Conservation (phyloP, 2,329 filamentous ascomycete species). For the Monilinia vaccinii-corymbosi region DNA sequence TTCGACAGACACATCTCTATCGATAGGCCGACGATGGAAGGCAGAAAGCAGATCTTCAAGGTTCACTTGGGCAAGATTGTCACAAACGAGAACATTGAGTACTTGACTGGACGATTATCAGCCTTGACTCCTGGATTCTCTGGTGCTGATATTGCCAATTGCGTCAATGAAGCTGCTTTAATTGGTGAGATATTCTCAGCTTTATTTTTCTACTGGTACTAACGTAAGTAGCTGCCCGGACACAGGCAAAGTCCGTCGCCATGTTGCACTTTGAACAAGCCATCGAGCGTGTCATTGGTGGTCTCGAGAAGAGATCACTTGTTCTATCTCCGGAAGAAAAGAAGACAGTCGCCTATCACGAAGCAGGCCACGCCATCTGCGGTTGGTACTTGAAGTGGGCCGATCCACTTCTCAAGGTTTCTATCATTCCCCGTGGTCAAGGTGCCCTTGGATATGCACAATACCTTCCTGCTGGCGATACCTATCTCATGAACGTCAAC, state of each 20-base stretch:
- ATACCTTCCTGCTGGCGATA: constrained; percentile 85
- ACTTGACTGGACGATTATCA: constrained; percentile 78
- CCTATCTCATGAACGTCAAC: constrained; percentile 89
- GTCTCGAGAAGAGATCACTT: constrained; percentile 93
- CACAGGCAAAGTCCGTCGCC: constrained; percentile 67
- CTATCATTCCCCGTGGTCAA: constrained; percentile 92
- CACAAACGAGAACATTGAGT: constrained; percentile 80
- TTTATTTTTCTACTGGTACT: constrained; percentile 4
- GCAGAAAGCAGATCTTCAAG: constrained; percentile 88
- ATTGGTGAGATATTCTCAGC: constrained; percentile 57
- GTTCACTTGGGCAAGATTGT: constrained; percentile 94
- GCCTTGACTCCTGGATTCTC: constrained; percentile 94
- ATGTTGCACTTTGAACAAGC: constrained; percentile 95
- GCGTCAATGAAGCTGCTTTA: constrained; percentile 92
- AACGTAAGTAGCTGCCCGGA: constrained; percentile 63
- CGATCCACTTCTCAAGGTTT: constrained; percentile 96
- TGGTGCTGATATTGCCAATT: constrained; percentile 96
- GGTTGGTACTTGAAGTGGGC: constrained; percentile 96
- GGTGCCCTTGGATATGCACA: constrained; percentile 93
- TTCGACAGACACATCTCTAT: constrained; percentile 97
- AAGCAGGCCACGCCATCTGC: constrained; percentile 96
- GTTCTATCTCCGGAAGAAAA: constrained; percentile 92
- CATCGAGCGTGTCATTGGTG: constrained; percentile 93
- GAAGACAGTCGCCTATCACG: constrained; percentile 92
- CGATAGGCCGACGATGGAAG: constrained; percentile 92